A percentile compares a stretch with the other conserved stretches of the same genome.
Conservation (phyloP, 169 alveolate species). For the Plasmodium yoelii region DNA sequence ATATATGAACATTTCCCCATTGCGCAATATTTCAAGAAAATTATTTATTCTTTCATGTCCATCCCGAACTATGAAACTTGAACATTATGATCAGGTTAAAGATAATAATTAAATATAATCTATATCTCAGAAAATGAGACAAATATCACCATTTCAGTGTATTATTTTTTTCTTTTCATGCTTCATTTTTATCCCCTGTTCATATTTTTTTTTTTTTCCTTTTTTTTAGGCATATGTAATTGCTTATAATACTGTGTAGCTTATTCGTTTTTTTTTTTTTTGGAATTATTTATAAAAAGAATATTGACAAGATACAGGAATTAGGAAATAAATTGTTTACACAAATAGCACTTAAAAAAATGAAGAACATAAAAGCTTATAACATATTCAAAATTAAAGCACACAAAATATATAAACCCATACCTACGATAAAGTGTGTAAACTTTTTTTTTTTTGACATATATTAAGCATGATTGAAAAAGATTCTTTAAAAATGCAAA, state of each 20-base stretch:
- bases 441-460: too few relatives aligned
- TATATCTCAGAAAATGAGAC: too few relatives aligned
- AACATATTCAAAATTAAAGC: too few relatives aligned
- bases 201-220: constrained; percentile 22
- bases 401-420: too few relatives aligned
- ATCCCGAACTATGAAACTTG: constrained; percentile 70
- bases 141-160: not conserved
- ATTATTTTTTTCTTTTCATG: not conserved
- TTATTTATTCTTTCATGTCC: constrained; percentile 60
- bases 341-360: too few relatives aligned
- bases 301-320: not conserved
- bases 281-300: constrained; percentile 1
- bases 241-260: constrained; percentile 26
- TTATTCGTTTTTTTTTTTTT: not conserved
- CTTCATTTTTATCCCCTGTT: constrained; percentile 14
- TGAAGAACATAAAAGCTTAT: too few relatives aligned
- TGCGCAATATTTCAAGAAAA: constrained; percentile 37
- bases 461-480: too few relatives aligned
- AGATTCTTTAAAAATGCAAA: too few relatives aligned
- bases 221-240: constrained; percentile 68
- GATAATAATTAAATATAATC: not conserved
- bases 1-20: constrained; percentile 52
- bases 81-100: constrained; percentile 53
- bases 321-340: not conserved
- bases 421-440: too few relatives aligned